Base-by-base conservation (phyloP, 257 asterid genomes). In the Plectranthus barbatus region DNA sequence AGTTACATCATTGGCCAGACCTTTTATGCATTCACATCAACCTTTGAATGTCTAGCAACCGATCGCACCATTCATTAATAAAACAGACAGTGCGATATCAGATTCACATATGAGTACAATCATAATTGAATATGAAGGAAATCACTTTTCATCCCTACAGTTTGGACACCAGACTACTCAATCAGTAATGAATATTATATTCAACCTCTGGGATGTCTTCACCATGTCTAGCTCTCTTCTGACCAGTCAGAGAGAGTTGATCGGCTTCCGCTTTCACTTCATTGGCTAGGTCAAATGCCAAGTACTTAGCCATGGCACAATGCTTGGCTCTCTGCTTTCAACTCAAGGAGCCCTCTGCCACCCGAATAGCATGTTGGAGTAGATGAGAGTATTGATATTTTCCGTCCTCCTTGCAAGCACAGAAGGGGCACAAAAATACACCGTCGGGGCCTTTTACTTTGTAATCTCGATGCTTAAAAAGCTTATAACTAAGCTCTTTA, bases 281-380 rank as follows among this genome's bases (percentile, higher is more conserved):
- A 24, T 0, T 3, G 9, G 62, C 68, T 6, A 48, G 14, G 36
- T 62, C 74, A 6, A 24, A 11, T 8, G 31, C 70, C 23, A 70
- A 24, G 65, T 31, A 70, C 12, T 37, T 37, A 14, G 75, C 75
- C 36, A 62, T 19, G 1, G 68, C 69, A 0, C 9, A 23, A 10
- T 64, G 69, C 51, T 64, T 64, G 1, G 61, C 60, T 14, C 60
- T 50, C 41, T 64, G 69, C 69, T 47, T 47, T 1, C 37, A 34
- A 8, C 42, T 21, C 0, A 45, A 4, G 39, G 41, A n/a, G n/a
- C n/a, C n/a, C n/a, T n/a, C n/a, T n/a, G n/a, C n/a, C n/a, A 50
- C 69, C 5, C 29, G 52, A 7, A 37, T 26, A 21, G 69, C 61
- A 6, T 64, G 69, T 9, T 23, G 51, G 9, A 64, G 69, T 6